These are phyloP conservation scores for Sodiomyces alkalinus DNA, from an alignment of 2,329 filamentous ascomycete genomes.

Conservation along the genomic window DNA sequence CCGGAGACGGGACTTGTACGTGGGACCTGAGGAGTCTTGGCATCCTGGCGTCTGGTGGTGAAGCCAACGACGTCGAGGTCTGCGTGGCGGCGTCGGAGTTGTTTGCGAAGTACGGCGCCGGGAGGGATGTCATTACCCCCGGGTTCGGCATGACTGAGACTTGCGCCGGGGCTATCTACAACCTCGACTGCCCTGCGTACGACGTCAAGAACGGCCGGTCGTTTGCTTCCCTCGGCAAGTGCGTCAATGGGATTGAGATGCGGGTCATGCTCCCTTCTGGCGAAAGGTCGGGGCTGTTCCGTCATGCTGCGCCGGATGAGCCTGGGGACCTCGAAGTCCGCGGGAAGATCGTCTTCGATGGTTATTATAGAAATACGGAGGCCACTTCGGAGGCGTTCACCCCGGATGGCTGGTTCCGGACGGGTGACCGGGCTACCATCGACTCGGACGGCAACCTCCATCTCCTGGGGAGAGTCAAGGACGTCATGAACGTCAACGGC, in stretches of 20 bases:
- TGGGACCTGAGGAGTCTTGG: conserved; percentile 14
- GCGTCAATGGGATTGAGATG: background rate
- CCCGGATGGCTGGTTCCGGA: conserved; percentile 52
- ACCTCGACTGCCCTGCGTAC: conserved; percentile 20
- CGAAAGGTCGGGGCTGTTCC: no score
- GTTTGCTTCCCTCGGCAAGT: conserved; percentile 2
- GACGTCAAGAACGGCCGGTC: no score
- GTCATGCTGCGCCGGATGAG: no score
- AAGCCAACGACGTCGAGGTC: conserved; percentile 23
- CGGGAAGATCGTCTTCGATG: conserved; percentile 56
- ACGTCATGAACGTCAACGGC: conserved; percentile 6
- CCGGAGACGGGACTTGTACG: no score
- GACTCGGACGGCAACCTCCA: conserved; percentile 35
- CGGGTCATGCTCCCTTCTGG: conserved; percentile 8
- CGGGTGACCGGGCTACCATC: conserved; percentile 52
- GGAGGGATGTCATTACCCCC: conserved; percentile 18
- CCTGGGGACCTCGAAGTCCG: conserved; percentile 50
- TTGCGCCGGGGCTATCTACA: conserved; percentile 32
- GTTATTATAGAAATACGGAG: conserved; percentile 52
- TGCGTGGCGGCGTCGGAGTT: no score
- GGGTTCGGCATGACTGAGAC: conserved; percentile 38
- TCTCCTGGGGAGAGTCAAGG: conserved; percentile 6
- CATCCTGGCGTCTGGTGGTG: conserved; percentile 26
- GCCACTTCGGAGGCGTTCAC: conserved; percentile 22
- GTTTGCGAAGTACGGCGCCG: conserved; percentile 15